phyloP scores from a whole-genome alignment of 352 stramenopile species.

The Elongisporangium prolatum region DNA sequence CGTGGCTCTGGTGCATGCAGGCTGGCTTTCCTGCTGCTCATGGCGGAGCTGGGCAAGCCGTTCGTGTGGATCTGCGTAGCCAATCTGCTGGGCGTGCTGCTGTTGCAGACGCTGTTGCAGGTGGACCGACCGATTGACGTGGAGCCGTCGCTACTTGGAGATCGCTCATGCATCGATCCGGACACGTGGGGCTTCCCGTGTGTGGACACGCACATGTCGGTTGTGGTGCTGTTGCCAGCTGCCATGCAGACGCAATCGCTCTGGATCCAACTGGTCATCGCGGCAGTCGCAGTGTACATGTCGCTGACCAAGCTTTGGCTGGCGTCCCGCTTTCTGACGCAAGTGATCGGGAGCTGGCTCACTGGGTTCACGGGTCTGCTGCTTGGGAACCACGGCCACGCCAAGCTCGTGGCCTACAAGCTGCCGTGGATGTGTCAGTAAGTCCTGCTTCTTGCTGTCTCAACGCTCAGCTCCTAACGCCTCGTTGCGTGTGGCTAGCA shows the following conservation, averaged over 20 bases:
- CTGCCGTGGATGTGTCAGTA: conserved; percentile 45
- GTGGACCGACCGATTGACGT: conserved; percentile 52
- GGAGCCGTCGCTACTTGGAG: conserved; percentile 21
- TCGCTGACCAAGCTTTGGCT: conserved; percentile 30
- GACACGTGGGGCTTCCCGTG: conserved; percentile 61
- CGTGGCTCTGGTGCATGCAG: conserved; percentile 13
- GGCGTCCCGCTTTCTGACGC: conserved; percentile 42
- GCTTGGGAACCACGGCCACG: conserved; percentile 52
- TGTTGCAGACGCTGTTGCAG: conserved; percentile 40
- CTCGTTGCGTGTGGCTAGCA: conserved; percentile 15
- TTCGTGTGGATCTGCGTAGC: conserved; percentile 64
- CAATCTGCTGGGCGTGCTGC: conserved; percentile 47
- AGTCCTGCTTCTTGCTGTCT: conserved; percentile 1
- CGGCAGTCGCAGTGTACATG: conserved; percentile 28
- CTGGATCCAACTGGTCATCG: conserved; percentile 16
- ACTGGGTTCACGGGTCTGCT: conserved; percentile 52
- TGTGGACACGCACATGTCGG: conserved; percentile 69
- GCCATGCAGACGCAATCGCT: conserved; percentile 33
- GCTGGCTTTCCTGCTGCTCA: conserved; percentile 58
- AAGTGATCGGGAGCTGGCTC: conserved; percentile 57
- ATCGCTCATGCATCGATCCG: conserved; percentile 26
- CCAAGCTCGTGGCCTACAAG: conserved; percentile 38
- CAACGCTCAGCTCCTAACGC: background rate
- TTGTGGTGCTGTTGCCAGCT: conserved; percentile 60
- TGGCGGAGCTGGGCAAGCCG: conserved; percentile 48